phyloP scores from a whole-genome alignment of 345 rosid species.

The Eucalyptus shirleyi region DNA sequence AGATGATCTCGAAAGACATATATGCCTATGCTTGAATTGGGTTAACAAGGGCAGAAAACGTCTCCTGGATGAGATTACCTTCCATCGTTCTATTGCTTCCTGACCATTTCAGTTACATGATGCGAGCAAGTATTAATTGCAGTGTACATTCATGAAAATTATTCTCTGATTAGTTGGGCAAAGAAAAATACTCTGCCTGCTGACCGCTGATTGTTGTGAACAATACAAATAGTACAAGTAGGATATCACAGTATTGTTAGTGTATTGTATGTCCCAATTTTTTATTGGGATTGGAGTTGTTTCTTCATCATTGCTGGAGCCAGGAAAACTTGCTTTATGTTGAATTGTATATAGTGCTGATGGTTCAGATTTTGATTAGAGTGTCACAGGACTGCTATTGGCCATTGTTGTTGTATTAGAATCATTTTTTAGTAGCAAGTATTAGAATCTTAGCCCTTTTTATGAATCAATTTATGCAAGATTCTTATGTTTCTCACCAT shows the following conservation, averaged over 20 bases:
- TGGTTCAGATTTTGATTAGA: not conserved
- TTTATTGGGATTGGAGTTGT: not conserved
- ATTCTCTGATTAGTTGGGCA: not conserved
- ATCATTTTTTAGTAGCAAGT: not conserved
- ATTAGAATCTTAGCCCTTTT: not conserved
- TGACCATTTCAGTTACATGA: not conserved
- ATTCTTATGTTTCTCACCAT: not conserved
- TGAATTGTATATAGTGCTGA: not conserved
- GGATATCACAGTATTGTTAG: not conserved
- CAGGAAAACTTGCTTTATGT: not conserved
- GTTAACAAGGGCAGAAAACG: conserved; percentile 43
- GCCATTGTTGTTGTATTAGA: not conserved
- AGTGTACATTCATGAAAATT: not conserved
- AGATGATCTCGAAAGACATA: conserved; percentile 43
- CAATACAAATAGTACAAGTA: not conserved
- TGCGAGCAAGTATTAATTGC: not conserved
- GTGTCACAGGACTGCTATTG: not conserved
- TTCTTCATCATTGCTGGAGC: not conserved
- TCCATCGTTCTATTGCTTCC: not conserved
- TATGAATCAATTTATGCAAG: not conserved
- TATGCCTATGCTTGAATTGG: conserved; percentile 37
- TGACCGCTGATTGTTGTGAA: not conserved
- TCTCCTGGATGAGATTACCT: conserved; percentile 33
- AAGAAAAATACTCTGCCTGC: not conserved
- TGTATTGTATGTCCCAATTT: not conserved